Conservation (phyloP, 176 grass and related monocot species). For the Tillandsia leiboldiana region DNA sequence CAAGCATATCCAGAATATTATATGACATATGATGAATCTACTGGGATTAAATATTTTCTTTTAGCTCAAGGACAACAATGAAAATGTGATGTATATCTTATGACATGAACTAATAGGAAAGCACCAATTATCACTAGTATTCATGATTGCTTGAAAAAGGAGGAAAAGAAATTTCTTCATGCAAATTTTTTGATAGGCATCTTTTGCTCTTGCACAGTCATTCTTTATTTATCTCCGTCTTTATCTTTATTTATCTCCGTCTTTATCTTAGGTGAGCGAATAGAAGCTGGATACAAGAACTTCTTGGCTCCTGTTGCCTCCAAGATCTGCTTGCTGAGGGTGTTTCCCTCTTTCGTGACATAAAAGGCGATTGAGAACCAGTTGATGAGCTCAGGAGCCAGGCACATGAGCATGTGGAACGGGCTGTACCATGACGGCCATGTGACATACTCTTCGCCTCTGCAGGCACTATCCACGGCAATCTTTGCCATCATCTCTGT, state of each 20-base stretch:
- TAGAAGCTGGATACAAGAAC: slow-evolving; percentile 38
- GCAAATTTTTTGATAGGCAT: not conserved
- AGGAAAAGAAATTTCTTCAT: not conserved
- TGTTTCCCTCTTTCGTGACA: slow-evolving; percentile 4
- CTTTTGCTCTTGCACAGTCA: not conserved
- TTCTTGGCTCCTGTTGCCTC: slow-evolving; percentile 27
- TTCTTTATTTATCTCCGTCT: slow-evolving; percentile 9
- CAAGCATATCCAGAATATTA: no score
- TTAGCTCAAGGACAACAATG: no score
- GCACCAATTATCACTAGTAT: not conserved
- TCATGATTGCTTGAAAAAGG: not conserved
- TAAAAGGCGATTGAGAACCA: slow-evolving; percentile 31
- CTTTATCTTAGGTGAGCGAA: slow-evolving; percentile 29
- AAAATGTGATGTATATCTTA: no score
- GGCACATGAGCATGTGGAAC: slow-evolving; percentile 44
- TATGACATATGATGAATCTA: no score
- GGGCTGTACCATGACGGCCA: slow-evolving; percentile 47
- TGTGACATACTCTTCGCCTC: slow-evolving; percentile 36
- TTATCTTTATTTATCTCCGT: slow-evolving; percentile 20
- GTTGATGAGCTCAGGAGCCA: slow-evolving; percentile 52
- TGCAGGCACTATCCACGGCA: slow-evolving; percentile 27
- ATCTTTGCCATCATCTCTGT: slow-evolving; percentile 40
- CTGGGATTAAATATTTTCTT: no score
- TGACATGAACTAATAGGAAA: not conserved
- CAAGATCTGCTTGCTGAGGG: slow-evolving; percentile 31